Base-by-base conservation (phyloP, 352 stramenopile genomes). In the Phytopythium vexans region DNA sequence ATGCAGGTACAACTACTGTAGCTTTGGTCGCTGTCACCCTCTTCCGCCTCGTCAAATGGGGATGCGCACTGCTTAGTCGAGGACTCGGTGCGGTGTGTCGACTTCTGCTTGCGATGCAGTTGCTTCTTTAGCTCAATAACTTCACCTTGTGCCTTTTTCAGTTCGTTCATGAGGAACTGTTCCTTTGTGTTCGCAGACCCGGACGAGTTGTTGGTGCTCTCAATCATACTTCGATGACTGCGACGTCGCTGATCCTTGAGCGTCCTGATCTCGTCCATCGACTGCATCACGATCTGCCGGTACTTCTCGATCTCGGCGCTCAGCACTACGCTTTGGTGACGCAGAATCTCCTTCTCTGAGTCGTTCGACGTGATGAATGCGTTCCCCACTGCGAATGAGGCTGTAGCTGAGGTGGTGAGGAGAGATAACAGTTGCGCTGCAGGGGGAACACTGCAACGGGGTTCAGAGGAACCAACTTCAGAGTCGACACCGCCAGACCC, bases 251-350 rank as follows among this genome's bases (percentile, higher is more conserved):
- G 69, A 49, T 73, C 68, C 49, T 72, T 72, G 11, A 77, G 49
- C 5, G 60, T 52, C 3, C 57, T 56, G 3, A 77, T 65, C 41
- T 77, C 68, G 34, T 73, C 64, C 50, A 73, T 65, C 7, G 68
- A 77, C 10, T 77, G 64, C 33, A 73, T 64, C 1, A 77, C 68
- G 37, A 77, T 58, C 35, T 77, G 66, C 32, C 70, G 63, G 31
- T 77, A 77, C 36, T 68, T 65, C 38, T 73, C 67, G 5, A 77
- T 60, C 39, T 77, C 68, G 14, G 68, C 60, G 10, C 50, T 66
- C 8, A 77, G 43, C 47, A 53, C 57, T 15, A 70, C 56, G 49
- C 68, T 77, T 33, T 70, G 66, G 3, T 64, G 60, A 12, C 68
- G 64, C 35, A 77, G 45, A 16, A 77, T 54, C 39, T 77, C 68